Conservation (phyloP, 2,329 filamentous ascomycete species). For the Penicillium oxalicum region DNA sequence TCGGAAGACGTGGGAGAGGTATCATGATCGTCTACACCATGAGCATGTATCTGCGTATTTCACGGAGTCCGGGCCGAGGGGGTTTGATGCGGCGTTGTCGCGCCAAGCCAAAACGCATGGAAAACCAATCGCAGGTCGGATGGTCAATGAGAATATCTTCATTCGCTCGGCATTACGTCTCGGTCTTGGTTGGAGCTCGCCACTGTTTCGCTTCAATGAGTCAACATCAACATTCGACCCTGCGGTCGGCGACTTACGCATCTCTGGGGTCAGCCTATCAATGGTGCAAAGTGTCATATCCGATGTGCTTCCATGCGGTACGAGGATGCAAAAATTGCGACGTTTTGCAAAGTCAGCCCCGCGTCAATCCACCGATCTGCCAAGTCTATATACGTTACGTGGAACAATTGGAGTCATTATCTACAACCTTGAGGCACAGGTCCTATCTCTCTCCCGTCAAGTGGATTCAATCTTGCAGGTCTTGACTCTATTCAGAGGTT, state of each 20-base stretch:
- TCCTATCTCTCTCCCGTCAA: constrained; percentile 21
- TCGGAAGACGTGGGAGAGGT: constrained; percentile 40
- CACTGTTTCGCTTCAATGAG: constrained; percentile 39
- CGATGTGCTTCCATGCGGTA: constrained; percentile 32
- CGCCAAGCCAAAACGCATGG: constrained; percentile 20
- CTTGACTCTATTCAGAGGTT: constrained; percentile 35
- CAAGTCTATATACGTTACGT: constrained; percentile 33
- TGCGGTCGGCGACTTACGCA: constrained; percentile 39
- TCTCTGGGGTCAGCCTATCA: constrained; percentile 47
- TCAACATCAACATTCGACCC: constrained; percentile 33
- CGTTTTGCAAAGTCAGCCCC: constrained; percentile 30
- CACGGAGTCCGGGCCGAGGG: constrained; percentile 38
- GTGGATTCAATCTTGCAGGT: constrained; percentile 33
- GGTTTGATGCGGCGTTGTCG: constrained; percentile 36
- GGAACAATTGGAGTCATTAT: constrained; percentile 31
- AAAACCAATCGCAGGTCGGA: constrained; percentile 21
- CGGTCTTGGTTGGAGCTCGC: constrained; percentile 41
- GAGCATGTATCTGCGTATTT: constrained; percentile 38
- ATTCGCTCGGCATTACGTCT: constrained; percentile 37
- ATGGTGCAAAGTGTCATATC: constrained; percentile 32
- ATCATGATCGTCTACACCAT: constrained; percentile 26
- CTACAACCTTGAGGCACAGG: constrained; percentile 33
- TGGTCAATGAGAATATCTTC: constrained; percentile 35
- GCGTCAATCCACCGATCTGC: constrained; percentile 21
- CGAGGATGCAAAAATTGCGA: constrained; percentile 32